phyloP scores from a whole-genome alignment of 2,329 filamentous ascomycete species.

The Talaromyces islandicus region DNA sequence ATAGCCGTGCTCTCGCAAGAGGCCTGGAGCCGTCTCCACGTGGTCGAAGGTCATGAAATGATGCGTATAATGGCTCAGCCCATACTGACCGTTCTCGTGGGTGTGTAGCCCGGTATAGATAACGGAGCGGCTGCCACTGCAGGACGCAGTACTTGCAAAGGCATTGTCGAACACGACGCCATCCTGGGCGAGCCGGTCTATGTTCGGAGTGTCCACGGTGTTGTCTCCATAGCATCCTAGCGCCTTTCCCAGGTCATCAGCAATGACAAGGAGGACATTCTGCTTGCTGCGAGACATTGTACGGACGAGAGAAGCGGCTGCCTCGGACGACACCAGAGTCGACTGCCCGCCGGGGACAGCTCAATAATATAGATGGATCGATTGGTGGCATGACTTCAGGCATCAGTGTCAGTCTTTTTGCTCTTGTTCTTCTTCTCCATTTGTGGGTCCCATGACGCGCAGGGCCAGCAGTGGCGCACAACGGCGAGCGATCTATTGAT shows the following conservation, averaged over 20 bases:
- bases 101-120: slow-evolving; percentile 48
- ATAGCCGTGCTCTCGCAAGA: slow-evolving; percentile 38
- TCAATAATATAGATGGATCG: background rate
- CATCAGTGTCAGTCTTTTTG: background rate
- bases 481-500: background rate
- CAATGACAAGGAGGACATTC: slow-evolving; percentile 38
- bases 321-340: background rate
- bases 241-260: slow-evolving; percentile 38
- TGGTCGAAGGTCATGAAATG: slow-evolving; percentile 42
- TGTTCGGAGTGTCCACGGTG: slow-evolving; percentile 30
- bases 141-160: slow-evolving; percentile 32
- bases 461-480: background rate
- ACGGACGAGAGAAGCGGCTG: background rate
- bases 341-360: background rate
- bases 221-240: slow-evolving; percentile 28
- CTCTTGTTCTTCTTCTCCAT: background rate
- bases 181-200: slow-evolving; percentile 35
- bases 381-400: background rate
- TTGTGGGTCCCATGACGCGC: background rate
- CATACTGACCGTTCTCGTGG: slow-evolving; percentile 43
- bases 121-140: slow-evolving; percentile 42
- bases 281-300: background rate
- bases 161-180: slow-evolving; percentile 30
- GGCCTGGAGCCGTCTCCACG: slow-evolving; percentile 35
- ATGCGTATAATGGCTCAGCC: slow-evolving; percentile 30